Conservation (phyloP, 768 basidiomycete genomes). For the Guyanaporus albipodus region DNA sequence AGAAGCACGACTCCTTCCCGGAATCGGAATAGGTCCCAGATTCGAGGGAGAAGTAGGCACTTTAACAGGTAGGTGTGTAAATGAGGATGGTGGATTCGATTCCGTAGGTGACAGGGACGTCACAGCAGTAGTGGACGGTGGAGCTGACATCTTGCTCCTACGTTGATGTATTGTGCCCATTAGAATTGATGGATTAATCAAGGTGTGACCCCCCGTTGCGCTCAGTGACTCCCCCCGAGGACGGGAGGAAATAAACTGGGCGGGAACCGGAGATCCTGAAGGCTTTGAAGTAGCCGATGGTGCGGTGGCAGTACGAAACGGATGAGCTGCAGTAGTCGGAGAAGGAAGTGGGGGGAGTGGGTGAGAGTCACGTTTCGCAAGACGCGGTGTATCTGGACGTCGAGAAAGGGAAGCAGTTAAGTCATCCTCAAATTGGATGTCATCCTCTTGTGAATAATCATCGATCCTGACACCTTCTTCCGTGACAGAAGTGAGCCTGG, state of each 20-base stretch:
- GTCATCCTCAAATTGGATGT: conserved; percentile 29
- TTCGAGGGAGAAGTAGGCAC: conserved; percentile 38
- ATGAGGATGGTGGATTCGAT: conserved; percentile 35
- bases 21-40: conserved; percentile 34
- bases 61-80: conserved; percentile 29
- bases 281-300: conserved; percentile 29
- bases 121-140: conserved; percentile 37
- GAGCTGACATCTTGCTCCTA: conserved; percentile 60
- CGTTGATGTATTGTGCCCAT: conserved; percentile 70
- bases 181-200: conserved; percentile 57
- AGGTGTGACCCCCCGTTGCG: conserved; percentile 26
- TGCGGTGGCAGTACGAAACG: conserved; percentile 24
- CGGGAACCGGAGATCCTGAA: conserved; percentile 46
- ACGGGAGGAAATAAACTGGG: conserved; percentile 42
- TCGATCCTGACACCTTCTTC: conserved; percentile 52
- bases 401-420: conserved; percentile 28
- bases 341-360: conserved; percentile 67
- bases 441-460: conserved; percentile 28
- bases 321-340: conserved; percentile 34
- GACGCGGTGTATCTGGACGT: conserved; percentile 41
- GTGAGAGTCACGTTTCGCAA: conserved; percentile 49
- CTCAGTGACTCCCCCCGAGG: conserved; percentile 56
- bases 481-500: conserved; percentile 54
- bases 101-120: conserved; percentile 34
- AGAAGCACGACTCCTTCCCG: conserved; percentile 58